Percentiles rank a stretch among this genome's conserved stretches.
Conservation (phyloP, 2,329 filamentous ascomycete genomes). For the Diplodia corticola region DNA sequence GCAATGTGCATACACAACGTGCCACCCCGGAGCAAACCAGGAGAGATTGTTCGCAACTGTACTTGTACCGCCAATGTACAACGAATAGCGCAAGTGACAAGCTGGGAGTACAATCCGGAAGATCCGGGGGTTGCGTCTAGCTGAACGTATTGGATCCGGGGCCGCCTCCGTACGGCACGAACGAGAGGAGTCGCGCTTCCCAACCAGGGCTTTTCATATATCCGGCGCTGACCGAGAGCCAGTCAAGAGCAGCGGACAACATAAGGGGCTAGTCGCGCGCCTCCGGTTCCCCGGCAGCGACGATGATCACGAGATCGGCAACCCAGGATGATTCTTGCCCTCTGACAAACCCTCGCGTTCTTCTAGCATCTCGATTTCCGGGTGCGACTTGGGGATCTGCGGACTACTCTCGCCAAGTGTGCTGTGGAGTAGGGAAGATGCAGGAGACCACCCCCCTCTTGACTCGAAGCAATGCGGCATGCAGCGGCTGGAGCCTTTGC, state of each 20-base stretch:
- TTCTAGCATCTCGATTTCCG: constrained; percentile 7
- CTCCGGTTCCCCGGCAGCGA: constrained; percentile 3
- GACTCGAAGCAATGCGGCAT: constrained; percentile 6
- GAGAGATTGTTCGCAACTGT: background rate
- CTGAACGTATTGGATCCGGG: background rate
- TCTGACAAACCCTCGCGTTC: constrained; percentile 13
- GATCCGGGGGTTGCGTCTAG: constrained; percentile 1
- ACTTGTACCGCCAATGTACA: background rate
- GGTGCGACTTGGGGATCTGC: background rate
- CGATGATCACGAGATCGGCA: background rate
- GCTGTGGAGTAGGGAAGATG: background rate
- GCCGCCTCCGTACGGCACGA: background rate
- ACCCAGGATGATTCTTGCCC: background rate
- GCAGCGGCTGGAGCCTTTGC: constrained; percentile 1
- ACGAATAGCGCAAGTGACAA: background rate
- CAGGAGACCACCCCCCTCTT: background rate
- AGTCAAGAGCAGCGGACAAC: constrained; percentile 1
- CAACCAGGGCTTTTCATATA: background rate
- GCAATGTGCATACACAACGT: constrained; percentile 20
- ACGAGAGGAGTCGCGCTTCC: background rate
- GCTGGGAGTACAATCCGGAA: background rate
- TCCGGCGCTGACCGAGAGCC: background rate
- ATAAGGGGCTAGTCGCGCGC: constrained; percentile 9
- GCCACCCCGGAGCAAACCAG: constrained; percentile 9
- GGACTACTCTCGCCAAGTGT: constrained; percentile 5